phyloP scores from a whole-genome alignment of 441 rosid species.

The Gossypium schwendimanii region DNA sequence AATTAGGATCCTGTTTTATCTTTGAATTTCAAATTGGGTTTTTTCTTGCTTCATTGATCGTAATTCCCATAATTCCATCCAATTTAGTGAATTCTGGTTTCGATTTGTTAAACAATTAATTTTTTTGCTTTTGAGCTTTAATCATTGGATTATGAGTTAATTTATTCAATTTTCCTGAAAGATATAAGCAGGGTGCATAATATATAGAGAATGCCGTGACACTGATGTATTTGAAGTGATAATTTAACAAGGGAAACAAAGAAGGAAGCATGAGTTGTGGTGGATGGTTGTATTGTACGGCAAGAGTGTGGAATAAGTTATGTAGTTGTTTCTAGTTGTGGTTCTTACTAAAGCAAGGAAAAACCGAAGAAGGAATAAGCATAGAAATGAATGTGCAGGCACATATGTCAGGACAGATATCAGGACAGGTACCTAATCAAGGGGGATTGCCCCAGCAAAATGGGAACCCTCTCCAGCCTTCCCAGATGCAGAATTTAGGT shows the following conservation, averaged over 20 bases:
- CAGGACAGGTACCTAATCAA: slow-evolving; percentile 79
- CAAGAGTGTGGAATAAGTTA: slow-evolving; percentile 23
- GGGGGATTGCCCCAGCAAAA: slow-evolving; percentile 65
- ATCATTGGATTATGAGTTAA: neutral
- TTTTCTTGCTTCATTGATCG: slow-evolving; percentile 3
- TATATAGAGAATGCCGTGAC: neutral
- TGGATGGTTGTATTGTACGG: slow-evolving; percentile 17
- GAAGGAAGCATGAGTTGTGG: slow-evolving; percentile 26
- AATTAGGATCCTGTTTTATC: neutral
- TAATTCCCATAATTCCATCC: neutral
- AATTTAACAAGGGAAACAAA: neutral
- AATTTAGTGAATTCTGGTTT: neutral
- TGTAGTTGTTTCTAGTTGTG: slow-evolving; percentile 28
- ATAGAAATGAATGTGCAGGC: slow-evolving; percentile 74
- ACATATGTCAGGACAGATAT: slow-evolving; percentile 67
- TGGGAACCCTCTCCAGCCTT: slow-evolving; percentile 50
- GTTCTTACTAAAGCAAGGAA: slow-evolving; percentile 25
- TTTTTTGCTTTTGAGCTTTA: neutral
- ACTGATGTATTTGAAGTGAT: slow-evolving; percentile 2
- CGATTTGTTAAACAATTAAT: neutral
- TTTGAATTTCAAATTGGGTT: neutral
- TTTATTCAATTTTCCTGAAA: neutral
- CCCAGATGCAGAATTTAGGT: slow-evolving; percentile 63
- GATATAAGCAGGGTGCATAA: neutral
- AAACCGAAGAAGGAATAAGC: slow-evolving; percentile 23